Conservation (phyloP, 2,329 filamentous ascomycete species). For the Monosporascus sp. region DNA sequence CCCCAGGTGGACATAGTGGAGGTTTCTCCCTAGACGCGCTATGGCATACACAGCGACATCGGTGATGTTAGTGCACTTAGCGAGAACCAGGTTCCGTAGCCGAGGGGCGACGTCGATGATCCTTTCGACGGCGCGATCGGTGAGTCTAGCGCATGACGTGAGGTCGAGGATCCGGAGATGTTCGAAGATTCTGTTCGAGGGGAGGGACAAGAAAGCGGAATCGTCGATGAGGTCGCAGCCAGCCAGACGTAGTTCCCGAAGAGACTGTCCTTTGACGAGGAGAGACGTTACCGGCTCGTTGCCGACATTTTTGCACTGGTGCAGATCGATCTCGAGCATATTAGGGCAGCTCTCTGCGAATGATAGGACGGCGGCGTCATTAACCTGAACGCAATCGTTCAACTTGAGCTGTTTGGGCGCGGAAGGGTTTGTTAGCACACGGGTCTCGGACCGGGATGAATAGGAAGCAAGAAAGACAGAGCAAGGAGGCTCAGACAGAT, state of each 20-base stretch:
- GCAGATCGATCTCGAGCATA: slow-evolving; percentile 92
- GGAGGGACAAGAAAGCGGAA: slow-evolving; percentile 77
- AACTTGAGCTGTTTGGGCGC: slow-evolving; percentile 67
- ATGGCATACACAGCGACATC: slow-evolving; percentile 85
- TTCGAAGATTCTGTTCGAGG: slow-evolving; percentile 66
- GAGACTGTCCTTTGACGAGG: slow-evolving; percentile 68
- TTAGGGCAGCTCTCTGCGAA: slow-evolving; percentile 87
- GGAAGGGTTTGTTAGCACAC: slow-evolving; percentile 23
- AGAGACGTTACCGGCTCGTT: slow-evolving; percentile 80
- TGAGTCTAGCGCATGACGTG: slow-evolving; percentile 78
- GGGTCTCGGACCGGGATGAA: too few relatives aligned
- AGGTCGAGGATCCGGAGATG: slow-evolving; percentile 89
- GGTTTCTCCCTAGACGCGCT: slow-evolving; percentile 83
- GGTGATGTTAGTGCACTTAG: slow-evolving; percentile 90
- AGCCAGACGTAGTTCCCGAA: slow-evolving; percentile 86
- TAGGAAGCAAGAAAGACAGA: too few relatives aligned
- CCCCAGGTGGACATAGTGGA: slow-evolving; percentile 93
- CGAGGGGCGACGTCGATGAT: slow-evolving; percentile 84
- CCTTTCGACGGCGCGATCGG: slow-evolving; percentile 80
- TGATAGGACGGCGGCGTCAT: slow-evolving; percentile 73
- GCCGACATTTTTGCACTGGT: slow-evolving; percentile 75
- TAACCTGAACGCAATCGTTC: slow-evolving; percentile 83
- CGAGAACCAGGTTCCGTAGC: slow-evolving; percentile 85
- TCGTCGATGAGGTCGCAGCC: slow-evolving; percentile 83
- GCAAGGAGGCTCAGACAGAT: too few relatives aligned